Base-by-base conservation (phyloP, 345 rosid species). In the Brassica carinata region DNA sequence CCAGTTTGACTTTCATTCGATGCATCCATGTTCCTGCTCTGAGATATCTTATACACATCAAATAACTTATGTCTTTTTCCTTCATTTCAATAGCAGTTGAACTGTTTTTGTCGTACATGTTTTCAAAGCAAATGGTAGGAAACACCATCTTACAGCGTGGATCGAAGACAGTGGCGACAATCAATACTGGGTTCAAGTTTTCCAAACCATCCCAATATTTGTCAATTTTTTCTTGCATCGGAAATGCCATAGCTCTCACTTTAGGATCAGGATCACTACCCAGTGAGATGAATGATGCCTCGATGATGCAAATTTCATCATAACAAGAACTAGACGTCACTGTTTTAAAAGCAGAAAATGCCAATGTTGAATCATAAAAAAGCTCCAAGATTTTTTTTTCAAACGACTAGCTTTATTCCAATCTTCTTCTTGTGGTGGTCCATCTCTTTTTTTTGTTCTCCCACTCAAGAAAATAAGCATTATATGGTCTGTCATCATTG, bases 311-410 rank as follows among this genome's bases (percentile, higher is more conserved):
- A 48, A 70, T 51, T 31, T 70, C 62, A 27, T 70, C 26, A 51
- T 26, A 70, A 48, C 73, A 70, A 11, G 74, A 48, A 27, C 31
- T 29, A 30, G 63, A 51, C 7, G 40, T 70, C 26, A 51, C 63
- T 27, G 3, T 70, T 26, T 48, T 70, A 7, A 4, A 29, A 5
- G 40, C 43, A 51, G 7, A 70, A 51, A 70, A 70, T 1, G 63
- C 62, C 38, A 70, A 8, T 7, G 63, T 70, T 15, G 62, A 70
- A 6, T 70, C 62, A 70, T 70, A 70, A 8, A 70, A 70, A n/a
- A 70, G 3, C 14, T 70, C 40, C 43, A 48, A 70, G 33, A 70
- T n/a, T 5, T 51, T 4, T 0, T n/a, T 51, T 8, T 10, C 61
- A 45, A 3, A 3, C 38, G 7, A 29, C 10, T 7, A 53, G 40